Percentiles rank a stretch among this genome's conserved stretches.
phyloP scores from a whole-genome alignment of 805 yeast species.

The Candida morakotiae region DNA sequence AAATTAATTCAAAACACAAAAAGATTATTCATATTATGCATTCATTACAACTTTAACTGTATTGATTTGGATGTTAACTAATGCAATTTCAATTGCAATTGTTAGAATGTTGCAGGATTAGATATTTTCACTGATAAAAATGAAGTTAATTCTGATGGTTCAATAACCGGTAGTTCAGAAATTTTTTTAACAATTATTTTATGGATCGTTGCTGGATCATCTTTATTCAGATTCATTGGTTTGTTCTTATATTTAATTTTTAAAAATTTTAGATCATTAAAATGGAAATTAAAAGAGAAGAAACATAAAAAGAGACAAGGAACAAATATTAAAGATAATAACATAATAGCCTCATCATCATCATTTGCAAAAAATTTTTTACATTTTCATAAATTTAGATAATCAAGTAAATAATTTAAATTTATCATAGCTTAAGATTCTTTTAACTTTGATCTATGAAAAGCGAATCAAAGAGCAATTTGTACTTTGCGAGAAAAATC shows the following conservation, averaged over 20 bases:
- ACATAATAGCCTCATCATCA: too few species aligned
- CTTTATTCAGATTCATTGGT: constrained; percentile 78
- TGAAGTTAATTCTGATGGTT: constrained; percentile 23
- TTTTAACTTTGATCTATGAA: too few species aligned
- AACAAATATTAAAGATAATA: too few species aligned
- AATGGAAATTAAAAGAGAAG: constrained; percentile 34
- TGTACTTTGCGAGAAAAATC: too few species aligned
- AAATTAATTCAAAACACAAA: constrained; percentile 19
- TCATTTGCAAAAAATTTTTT: too few species aligned
- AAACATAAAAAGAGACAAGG: too few species aligned
- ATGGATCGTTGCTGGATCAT: constrained; percentile 92
- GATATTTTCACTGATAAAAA: constrained; percentile 34
- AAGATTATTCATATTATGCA: constrained; percentile 75
- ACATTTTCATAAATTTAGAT: too few species aligned
- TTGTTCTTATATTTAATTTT: constrained; percentile 53
- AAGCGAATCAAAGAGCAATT: too few species aligned
- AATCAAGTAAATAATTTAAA: too few species aligned
- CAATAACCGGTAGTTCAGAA: constrained; percentile 44
- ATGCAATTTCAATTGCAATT: constrained; percentile 74
- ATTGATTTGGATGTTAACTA: constrained; percentile 82
- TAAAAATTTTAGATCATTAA: constrained; percentile 36
- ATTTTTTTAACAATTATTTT: constrained; percentile 77
- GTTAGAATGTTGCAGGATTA: constrained; percentile 85
- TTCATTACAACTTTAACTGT: constrained; percentile 86
- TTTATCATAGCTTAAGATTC: too few species aligned